Evolutionary conservation across 2,329 filamentous ascomycete genomes (phyloP).

Genomic region (Pseudocercospora fuligena): DNA sequence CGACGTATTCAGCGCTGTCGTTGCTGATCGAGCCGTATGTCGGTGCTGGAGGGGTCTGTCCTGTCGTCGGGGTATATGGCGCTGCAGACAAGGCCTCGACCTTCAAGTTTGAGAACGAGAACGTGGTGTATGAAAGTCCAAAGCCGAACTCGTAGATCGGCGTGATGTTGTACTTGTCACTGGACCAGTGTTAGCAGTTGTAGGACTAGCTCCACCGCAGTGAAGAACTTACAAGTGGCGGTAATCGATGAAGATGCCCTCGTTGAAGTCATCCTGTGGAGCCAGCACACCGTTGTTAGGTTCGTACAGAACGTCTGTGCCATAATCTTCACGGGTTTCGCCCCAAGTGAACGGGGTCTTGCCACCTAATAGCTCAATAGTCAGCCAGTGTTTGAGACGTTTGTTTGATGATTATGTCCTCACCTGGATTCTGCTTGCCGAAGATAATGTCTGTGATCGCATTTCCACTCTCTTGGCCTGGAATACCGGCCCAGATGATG

Average conservation of each 20-base stretch:
- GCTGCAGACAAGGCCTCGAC: constrained; percentile 57
- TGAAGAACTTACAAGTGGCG: constrained; percentile 59
- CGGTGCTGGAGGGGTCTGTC: constrained; percentile 67
- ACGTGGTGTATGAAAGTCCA: constrained; percentile 74
- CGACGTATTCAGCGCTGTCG: constrained; percentile 68
- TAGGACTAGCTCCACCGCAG: neutral
- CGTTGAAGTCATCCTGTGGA: constrained; percentile 74
- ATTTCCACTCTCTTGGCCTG: constrained; percentile 32
- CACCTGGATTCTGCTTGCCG: neutral
- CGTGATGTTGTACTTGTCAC: constrained; percentile 65
- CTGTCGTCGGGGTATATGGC: constrained; percentile 64
- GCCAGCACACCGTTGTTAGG: constrained; percentile 69
- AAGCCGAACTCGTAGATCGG: constrained; percentile 77
- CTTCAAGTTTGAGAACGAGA: constrained; percentile 71
- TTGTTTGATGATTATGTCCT: too few relatives aligned
- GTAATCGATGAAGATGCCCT: constrained; percentile 84
- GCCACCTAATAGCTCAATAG: neutral
- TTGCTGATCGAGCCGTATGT: constrained; percentile 68
- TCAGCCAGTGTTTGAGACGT: too few relatives aligned
- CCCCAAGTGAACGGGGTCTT: constrained; percentile 72
- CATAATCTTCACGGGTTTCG: constrained; percentile 68
- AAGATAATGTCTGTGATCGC: constrained; percentile 3
- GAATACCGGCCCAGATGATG: constrained; percentile 68
- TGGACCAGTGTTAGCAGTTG: neutral
- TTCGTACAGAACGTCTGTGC: constrained; percentile 67